Percentiles rank a stretch among this genome's conserved stretches.
Conservation (phyloP, 495 filamentous ascomycete species). For the Talaromyces proteolyticus region DNA sequence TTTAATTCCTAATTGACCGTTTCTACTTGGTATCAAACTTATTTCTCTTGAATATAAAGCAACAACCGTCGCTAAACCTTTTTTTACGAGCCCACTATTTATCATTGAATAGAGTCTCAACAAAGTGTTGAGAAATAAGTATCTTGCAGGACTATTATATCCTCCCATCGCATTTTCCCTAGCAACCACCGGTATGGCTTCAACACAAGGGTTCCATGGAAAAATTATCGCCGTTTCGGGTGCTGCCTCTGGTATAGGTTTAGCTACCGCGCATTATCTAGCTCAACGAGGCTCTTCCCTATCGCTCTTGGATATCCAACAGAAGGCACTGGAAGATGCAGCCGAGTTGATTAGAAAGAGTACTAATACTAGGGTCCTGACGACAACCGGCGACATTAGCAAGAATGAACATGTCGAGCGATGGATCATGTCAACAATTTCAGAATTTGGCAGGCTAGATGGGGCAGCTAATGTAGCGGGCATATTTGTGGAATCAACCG, state of each 20-base stretch:
- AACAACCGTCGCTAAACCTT: too few relatives aligned
- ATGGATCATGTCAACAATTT: conserved; percentile 40
- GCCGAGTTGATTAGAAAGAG: conserved; percentile 10
- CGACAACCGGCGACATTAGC: conserved; percentile 35
- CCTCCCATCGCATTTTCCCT: too few relatives aligned
- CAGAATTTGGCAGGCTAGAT: conserved; percentile 40
- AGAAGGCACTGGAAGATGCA: conserved; percentile 24
- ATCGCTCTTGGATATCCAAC: conserved; percentile 45
- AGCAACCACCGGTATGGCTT: too few relatives aligned
- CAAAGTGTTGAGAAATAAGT: too few relatives aligned
- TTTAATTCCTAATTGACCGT: too few relatives aligned
- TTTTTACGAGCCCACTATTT: too few relatives aligned
- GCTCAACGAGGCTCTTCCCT: conserved; percentile 41
- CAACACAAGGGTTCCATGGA: neutral
- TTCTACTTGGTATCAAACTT: too few relatives aligned
- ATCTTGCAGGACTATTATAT: too few relatives aligned
- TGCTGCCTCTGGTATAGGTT: conserved; percentile 49
- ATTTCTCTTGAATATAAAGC: too few relatives aligned
- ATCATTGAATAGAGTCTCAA: too few relatives aligned
- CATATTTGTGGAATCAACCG: conserved; percentile 30
- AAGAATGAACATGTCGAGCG: conserved; percentile 30
- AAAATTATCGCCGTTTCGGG: conserved; percentile 44
- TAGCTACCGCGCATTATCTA: conserved; percentile 47
- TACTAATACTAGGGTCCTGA: conserved; percentile 11
- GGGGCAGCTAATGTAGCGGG: conserved; percentile 58